Percentiles rank a stretch among this genome's conserved stretches.
Evolutionary conservation across 2,329 filamentous ascomycete species (phyloP).

Genomic region (Ophiostoma novo-ulmi): DNA sequence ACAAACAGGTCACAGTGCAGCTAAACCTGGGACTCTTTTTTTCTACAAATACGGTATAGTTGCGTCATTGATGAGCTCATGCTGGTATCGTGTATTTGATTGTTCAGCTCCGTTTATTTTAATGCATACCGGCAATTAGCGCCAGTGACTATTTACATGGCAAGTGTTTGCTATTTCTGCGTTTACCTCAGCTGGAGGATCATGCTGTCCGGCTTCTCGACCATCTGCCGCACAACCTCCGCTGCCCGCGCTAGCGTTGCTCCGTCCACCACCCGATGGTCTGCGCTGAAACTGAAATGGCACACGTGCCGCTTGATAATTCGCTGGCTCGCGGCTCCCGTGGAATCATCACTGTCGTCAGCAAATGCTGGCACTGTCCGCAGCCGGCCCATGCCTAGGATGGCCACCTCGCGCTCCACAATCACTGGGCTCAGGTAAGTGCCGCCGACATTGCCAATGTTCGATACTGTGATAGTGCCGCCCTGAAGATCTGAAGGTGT

Average conservation of each 20-base stretch:
- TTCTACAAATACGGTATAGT: neutral
- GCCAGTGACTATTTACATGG: no score
- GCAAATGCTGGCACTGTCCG: slow-evolving; percentile 76
- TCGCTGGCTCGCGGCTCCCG: slow-evolving; percentile 55
- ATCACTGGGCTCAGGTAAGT: slow-evolving; percentile 89
- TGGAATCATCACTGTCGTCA: slow-evolving; percentile 46
- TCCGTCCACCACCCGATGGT: slow-evolving; percentile 90
- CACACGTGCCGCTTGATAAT: slow-evolving; percentile 73
- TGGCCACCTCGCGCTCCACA: slow-evolving; percentile 84
- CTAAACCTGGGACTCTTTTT: neutral
- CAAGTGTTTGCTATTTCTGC: no score
- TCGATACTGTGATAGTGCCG: slow-evolving; percentile 91
- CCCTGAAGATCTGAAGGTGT: slow-evolving; percentile 69
- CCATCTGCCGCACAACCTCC: slow-evolving; percentile 67
- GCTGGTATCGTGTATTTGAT: no score
- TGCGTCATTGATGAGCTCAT: slow-evolving; percentile 5
- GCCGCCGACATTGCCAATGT: slow-evolving; percentile 92
- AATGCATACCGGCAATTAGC: no score
- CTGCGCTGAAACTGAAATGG: slow-evolving; percentile 94
- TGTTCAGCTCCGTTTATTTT: no score
- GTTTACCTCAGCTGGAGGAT: slow-evolving; percentile 67
- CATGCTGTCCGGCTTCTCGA: slow-evolving; percentile 86
- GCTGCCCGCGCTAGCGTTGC: slow-evolving; percentile 91
- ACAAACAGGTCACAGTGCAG: slow-evolving; percentile 1
- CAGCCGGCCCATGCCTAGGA: slow-evolving; percentile 80